These are phyloP conservation scores for Penicillium italicum DNA, from an alignment of 2,329 filamentous ascomycete species.

Conservation along the genomic window DNA sequence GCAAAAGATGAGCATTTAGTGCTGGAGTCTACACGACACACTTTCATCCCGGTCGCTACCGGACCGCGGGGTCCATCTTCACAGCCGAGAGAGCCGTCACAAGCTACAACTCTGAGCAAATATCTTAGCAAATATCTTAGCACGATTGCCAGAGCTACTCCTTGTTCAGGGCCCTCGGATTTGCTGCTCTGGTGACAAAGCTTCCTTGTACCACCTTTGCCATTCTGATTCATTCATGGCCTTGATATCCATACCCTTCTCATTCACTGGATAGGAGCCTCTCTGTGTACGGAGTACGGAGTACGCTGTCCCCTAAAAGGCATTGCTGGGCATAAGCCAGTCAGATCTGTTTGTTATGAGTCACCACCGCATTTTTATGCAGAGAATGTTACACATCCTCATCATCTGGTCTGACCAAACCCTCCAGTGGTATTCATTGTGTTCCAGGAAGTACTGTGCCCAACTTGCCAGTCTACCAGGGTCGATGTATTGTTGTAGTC, in stretches of 20 bases:
- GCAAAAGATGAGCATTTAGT: background rate
- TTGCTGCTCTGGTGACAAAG: background rate
- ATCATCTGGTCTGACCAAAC: background rate
- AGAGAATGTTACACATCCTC: slow-evolving; percentile 8
- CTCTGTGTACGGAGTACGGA: background rate
- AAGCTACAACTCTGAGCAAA: background rate
- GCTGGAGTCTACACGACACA: background rate
- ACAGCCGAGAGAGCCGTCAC: background rate
- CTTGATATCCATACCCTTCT: background rate
- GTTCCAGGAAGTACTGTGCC: background rate
- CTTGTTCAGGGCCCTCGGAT: background rate
- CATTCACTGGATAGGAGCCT: background rate
- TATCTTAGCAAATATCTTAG: background rate
- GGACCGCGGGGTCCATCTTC: background rate
- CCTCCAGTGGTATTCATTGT: background rate
- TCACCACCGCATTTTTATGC: background rate
- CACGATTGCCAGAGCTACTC: background rate
- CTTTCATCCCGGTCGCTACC: background rate
- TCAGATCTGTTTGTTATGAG: background rate
- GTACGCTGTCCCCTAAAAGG: background rate
- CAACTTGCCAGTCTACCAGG: background rate
- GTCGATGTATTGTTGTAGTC: too few relatives aligned
- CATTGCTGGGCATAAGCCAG: background rate
- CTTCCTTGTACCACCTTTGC: background rate
- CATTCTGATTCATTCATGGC: background rate